These are phyloP conservation scores for Fusarium verrucosum DNA, from an alignment of 2,329 filamentous ascomycete genomes.

Conservation along the genomic window DNA sequence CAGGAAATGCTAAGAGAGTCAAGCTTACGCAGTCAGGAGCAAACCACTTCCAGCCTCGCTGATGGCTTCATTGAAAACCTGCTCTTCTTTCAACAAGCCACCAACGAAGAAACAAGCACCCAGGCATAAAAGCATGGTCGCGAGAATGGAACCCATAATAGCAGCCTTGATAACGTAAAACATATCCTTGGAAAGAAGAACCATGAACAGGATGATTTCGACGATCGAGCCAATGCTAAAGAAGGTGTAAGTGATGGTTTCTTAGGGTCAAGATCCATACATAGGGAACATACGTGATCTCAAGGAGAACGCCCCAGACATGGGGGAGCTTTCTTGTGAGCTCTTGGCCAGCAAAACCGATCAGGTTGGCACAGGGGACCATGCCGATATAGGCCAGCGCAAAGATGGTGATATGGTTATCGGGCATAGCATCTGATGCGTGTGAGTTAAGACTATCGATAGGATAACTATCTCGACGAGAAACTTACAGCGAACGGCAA, in stretches of 20 bases:
- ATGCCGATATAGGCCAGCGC: slow-evolving; percentile 61
- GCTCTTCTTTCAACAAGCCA: slow-evolving; percentile 72
- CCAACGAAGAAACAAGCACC: slow-evolving; percentile 83
- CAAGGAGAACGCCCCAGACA: slow-evolving; percentile 70
- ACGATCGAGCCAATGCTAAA: slow-evolving; percentile 73
- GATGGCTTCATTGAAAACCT: slow-evolving; percentile 77
- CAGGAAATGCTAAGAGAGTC: neutral
- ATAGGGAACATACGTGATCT: slow-evolving; percentile 60
- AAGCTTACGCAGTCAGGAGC: slow-evolving; percentile 77
- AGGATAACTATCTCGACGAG: neutral
- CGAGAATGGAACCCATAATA: slow-evolving; percentile 83
- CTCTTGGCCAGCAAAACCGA: slow-evolving; percentile 69
- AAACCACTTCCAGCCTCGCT: slow-evolving; percentile 82
- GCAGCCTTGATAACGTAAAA: slow-evolving; percentile 83
- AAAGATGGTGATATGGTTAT: slow-evolving; percentile 57
- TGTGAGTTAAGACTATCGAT: slow-evolving; percentile 5
- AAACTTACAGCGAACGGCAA: slow-evolving; percentile 54
- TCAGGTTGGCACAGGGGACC: slow-evolving; percentile 61
- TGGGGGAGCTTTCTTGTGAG: slow-evolving; percentile 81
- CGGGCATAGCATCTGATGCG: slow-evolving; percentile 47
- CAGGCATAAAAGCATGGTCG: slow-evolving; percentile 82
- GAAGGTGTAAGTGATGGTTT: slow-evolving; percentile 7
- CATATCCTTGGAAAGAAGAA: slow-evolving; percentile 66
- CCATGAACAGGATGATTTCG: slow-evolving; percentile 84
- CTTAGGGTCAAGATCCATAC: too few relatives aligned